Evolutionary conservation across 2,329 filamentous ascomycete genomes (phyloP), one percentile per base, ranked within the genome.

Genomic region (Macrophomina tecta): DNA sequence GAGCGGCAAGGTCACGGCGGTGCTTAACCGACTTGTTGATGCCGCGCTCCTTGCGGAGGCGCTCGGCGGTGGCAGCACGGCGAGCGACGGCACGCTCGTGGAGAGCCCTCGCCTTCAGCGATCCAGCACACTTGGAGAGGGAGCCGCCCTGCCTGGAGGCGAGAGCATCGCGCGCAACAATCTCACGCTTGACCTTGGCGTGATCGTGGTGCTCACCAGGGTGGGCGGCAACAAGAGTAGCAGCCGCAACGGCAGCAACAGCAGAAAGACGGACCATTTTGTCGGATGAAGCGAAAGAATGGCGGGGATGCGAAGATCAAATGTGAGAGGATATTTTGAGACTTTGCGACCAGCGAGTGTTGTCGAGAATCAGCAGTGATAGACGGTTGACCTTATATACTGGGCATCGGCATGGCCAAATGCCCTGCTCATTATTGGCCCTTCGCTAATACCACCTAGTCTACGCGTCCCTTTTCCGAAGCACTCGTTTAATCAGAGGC

Each of bases 121-220:
- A 71, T 53, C 68, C 63, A 66, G 73, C 70, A 67, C 73, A 73
- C 32, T 65, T 65, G n/a, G 58, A 64, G 11, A 74, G 68, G 9
- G 72, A 70, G 49, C 70, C 69, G 32, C 68, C 71, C 12, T 71
- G 68, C n/a, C 67, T 69, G 46, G 68, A 67, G 28, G 72, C 70
- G 18, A 71, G 69, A 42, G 70, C 45, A 32, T 75, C 70, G 63
- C 75, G 73, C 32, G 58, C 71, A 34, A 72, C 68, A 46, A 78
- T 72, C 67, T 78, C 71, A 14, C 75, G 72, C 70, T 74, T 74
- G 69, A 77, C 65, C 45, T 73, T 70, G 45, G 69, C 65, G 66
- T 70, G 69, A 48, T 77, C 73, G 64, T 78, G 75, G 61, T 75
- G 72, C 67, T 78, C 76, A 45, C 75, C 76, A 28, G 76, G 76